phyloP scores from a whole-genome alignment of 352 stramenopile species.

The Globisporangium apiculatum region DNA sequence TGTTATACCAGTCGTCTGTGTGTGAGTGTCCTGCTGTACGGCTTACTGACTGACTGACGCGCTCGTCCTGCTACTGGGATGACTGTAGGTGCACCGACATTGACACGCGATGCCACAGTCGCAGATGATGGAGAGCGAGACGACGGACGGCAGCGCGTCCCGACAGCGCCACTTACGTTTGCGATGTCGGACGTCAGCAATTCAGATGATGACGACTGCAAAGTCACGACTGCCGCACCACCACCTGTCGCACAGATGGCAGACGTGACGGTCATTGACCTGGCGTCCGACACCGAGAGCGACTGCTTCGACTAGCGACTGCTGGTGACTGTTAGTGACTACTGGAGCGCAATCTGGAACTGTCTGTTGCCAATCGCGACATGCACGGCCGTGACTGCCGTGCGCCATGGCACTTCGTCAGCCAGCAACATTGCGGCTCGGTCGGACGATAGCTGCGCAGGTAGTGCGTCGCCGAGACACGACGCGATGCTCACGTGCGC shows the following conservation, averaged over 20 bases:
- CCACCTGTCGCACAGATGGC: conserved; percentile 3
- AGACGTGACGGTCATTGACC: conserved; percentile 28
- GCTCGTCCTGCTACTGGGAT: neutral
- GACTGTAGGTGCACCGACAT: too few species aligned
- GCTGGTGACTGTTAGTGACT: conserved; percentile 4
- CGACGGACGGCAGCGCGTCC: neutral
- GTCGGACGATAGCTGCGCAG: conserved; percentile 24
- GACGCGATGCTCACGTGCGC: conserved; percentile 78
- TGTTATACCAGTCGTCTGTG: neutral
- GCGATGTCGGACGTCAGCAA: conserved; percentile 15
- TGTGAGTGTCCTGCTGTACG: neutral
- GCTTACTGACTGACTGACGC: neutral
- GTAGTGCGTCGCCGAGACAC: conserved; percentile 40
- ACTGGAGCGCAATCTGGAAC: conserved; percentile 58
- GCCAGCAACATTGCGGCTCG: conserved; percentile 21
- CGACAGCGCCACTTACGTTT: conserved; percentile 4
- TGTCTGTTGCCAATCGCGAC: conserved; percentile 81
- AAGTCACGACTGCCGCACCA: neutral
- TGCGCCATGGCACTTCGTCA: conserved; percentile 11
- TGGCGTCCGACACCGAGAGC: conserved; percentile 43
- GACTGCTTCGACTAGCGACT: conserved; percentile 3
- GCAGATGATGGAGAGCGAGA: neutral
- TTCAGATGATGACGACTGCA: conserved; percentile 11
- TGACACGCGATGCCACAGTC: too few species aligned
- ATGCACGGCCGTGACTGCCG: conserved; percentile 36